Evolutionary conservation across 768 basidiomycete genomes (phyloP).

Genomic region (Rhizopogon salebrosus): DNA sequence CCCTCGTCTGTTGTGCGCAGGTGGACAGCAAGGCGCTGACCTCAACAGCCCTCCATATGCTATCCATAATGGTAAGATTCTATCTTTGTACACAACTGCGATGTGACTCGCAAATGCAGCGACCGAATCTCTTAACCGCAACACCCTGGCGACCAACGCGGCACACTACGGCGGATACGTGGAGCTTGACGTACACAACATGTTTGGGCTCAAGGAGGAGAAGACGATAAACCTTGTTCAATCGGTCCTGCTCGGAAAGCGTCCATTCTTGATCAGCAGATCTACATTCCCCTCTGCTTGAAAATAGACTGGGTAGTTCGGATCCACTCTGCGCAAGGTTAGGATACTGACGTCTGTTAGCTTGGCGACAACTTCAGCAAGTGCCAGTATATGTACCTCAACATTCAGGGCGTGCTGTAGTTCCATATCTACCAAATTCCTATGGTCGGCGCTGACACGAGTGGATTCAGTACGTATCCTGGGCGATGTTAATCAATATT

Average conservation of each 20-base stretch:
- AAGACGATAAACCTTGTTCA: slow-evolving; percentile 55
- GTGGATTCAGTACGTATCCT: slow-evolving; percentile 23
- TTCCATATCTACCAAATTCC: slow-evolving; percentile 84
- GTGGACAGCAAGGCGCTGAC: slow-evolving; percentile 40
- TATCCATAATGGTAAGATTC: slow-evolving; percentile 59
- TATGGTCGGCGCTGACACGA: slow-evolving; percentile 76
- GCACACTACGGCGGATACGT: slow-evolving; percentile 58
- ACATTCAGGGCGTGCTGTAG: slow-evolving; percentile 72
- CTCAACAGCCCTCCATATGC: slow-evolving; percentile 60
- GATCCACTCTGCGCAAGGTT: neutral
- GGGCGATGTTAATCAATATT: neutral
- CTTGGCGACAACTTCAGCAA: slow-evolving; percentile 75
- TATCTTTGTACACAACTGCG: neutral
- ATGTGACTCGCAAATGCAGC: slow-evolving; percentile 30
- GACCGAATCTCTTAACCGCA: slow-evolving; percentile 43
- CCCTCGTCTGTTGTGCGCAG: slow-evolving; percentile 88
- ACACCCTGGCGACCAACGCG: slow-evolving; percentile 66
- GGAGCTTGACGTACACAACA: slow-evolving; percentile 65
- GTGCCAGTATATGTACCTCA: slow-evolving; percentile 68
- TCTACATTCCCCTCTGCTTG: slow-evolving; percentile 67
- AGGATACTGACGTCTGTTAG: slow-evolving; percentile 22
- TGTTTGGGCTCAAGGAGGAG: slow-evolving; percentile 71
- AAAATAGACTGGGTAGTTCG: slow-evolving; percentile 56
- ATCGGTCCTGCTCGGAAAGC: slow-evolving; percentile 47
- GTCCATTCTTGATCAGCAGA: slow-evolving; percentile 68